phyloP scores from a whole-genome alignment of 2,329 filamentous ascomycete genomes.

The Dothideomycetidae sp. region DNA sequence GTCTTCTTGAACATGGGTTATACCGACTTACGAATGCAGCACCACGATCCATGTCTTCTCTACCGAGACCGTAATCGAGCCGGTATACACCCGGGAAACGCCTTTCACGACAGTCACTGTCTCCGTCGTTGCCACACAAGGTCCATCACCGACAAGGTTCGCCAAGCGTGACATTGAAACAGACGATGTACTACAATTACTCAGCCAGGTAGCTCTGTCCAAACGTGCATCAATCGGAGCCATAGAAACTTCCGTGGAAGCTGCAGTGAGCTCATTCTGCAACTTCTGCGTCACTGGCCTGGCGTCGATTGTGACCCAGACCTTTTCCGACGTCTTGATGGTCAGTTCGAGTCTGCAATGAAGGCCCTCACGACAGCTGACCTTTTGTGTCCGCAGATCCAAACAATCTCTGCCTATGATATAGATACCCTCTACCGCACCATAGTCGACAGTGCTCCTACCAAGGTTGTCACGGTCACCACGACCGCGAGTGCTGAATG shows the following conservation, averaged over 20 bases:
- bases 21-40: slow-evolving; percentile 5
- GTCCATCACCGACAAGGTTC: slow-evolving; percentile 11
- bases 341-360: slow-evolving; percentile 10
- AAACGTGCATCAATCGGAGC: neutral
- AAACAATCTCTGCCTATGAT: neutral
- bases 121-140: slow-evolving; percentile 7
- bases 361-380: neutral
- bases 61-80: slow-evolving; percentile 14
- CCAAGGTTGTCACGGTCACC: slow-evolving; percentile 12
- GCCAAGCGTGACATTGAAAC: slow-evolving; percentile 13
- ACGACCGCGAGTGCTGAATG: slow-evolving; percentile 7
- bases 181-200: slow-evolving; percentile 13
- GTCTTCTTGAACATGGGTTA: neutral
- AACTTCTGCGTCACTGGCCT: slow-evolving; percentile 17
- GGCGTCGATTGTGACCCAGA: slow-evolving; percentile 16
- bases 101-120: slow-evolving; percentile 17
- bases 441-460: slow-evolving; percentile 13
- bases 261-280: slow-evolving; percentile 20
- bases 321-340: slow-evolving; percentile 16
- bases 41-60: slow-evolving; percentile 13
- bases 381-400: neutral
- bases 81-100: slow-evolving; percentile 13
- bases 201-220: slow-evolving; percentile 12
- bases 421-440: slow-evolving; percentile 12
- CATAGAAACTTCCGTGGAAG: slow-evolving; percentile 4